These are phyloP conservation scores for Vitis rotundifolia DNA, from an alignment of 164 flowering plant genomes.

Conservation along the genomic window DNA sequence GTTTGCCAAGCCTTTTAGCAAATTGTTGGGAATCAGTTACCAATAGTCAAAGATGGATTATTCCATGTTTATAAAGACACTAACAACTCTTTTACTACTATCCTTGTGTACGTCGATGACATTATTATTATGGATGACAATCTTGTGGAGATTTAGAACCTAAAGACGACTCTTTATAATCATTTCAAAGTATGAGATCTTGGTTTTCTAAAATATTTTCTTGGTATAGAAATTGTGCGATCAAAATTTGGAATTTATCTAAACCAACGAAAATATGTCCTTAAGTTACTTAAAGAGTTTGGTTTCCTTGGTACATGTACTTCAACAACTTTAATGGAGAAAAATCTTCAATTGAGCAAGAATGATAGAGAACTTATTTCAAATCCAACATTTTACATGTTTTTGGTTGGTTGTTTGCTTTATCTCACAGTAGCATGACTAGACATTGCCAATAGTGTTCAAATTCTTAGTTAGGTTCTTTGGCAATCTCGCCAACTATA, in stretches of 20 bases:
- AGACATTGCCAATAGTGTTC: not conserved
- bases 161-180: not conserved
- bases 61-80: not conserved
- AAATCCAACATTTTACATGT: not conserved
- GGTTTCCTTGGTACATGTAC: not conserved
- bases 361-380: not conserved
- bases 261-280: slow-evolving; percentile 1
- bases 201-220: too few relatives aligned
- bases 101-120: too few relatives aligned
- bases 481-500: not conserved
- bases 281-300: not conserved
- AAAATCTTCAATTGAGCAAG: not conserved
- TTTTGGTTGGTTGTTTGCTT: not conserved
- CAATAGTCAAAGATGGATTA: not conserved
- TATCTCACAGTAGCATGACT: not conserved
- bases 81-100: not conserved
- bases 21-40: not conserved
- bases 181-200: not conserved
- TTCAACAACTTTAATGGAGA: not conserved
- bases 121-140: not conserved
- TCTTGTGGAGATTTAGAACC: not conserved
- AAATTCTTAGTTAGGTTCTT: not conserved
- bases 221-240: too few relatives aligned
- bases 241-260: not conserved
- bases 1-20: not conserved